Percentiles rank a stretch among this genome's conserved stretches.
These are phyloP conservation scores for Camelina neglecta DNA, from an alignment of 345 rosid genomes.

Conservation along the genomic window DNA sequence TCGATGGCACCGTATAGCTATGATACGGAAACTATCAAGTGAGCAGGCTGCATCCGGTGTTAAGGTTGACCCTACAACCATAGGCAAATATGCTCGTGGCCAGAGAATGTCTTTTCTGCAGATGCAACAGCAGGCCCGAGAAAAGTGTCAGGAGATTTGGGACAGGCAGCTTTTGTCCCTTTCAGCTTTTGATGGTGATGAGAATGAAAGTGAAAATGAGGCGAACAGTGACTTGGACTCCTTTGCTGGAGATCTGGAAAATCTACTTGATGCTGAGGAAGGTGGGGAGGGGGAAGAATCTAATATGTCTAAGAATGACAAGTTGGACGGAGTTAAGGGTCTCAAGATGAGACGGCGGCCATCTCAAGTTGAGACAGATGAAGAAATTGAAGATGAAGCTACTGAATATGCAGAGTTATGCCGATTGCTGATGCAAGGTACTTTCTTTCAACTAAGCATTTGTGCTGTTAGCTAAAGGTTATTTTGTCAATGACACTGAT, in stretches of 20 bases:
- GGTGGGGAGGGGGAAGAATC: constrained; percentile 80
- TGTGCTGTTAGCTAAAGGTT: constrained; percentile 14
- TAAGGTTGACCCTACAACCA: constrained; percentile 94
- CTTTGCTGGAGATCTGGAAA: constrained; percentile 97
- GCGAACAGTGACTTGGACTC: constrained; percentile 98
- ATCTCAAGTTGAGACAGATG: constrained; percentile 79
- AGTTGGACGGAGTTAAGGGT: constrained; percentile 83
- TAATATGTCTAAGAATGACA: constrained; percentile 66
- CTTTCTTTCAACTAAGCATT: constrained; percentile 31
- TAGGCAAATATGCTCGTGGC: constrained; percentile 96
- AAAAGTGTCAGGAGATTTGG: constrained; percentile 99
- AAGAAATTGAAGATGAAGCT: constrained; percentile 95
- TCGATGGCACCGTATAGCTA: constrained; percentile 99
- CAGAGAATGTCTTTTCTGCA: constrained; percentile 98
- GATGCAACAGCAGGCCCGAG: constrained; percentile 98
- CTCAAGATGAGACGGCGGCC: constrained; percentile 90
- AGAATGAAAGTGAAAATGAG: constrained; percentile 87
- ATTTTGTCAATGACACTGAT: constrained; percentile 26
- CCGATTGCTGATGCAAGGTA: constrained; percentile 98
- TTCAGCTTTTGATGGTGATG: constrained; percentile 80
- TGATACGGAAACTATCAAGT: constrained; percentile 98
- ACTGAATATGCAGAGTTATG: constrained; percentile 91
- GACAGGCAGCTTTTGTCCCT: constrained; percentile 91
- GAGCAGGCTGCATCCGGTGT: constrained; percentile 98
- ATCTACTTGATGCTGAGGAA: constrained; percentile 98